A percentile compares a stretch with the other conserved stretches of the same genome.
These are phyloP conservation scores for Russula virescens DNA, from an alignment of 768 basidiomycete genomes.

Conservation along the genomic window DNA sequence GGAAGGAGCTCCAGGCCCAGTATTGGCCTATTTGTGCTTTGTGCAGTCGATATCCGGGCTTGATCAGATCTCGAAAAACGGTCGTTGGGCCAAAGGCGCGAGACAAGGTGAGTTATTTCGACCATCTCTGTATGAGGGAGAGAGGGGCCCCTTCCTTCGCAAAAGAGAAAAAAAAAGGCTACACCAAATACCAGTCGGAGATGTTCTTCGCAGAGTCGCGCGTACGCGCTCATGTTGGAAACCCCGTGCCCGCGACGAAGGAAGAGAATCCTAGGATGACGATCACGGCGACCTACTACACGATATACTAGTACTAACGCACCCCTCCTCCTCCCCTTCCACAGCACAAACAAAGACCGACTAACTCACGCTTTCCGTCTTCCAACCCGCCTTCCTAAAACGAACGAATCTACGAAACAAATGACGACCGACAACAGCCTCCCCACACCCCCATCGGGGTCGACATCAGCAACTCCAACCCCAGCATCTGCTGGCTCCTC, in stretches of 20 bases:
- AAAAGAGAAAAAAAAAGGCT: too few species aligned
- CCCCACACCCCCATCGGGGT: constrained; percentile 15
- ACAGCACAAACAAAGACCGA: background rate
- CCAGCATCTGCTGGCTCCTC: background rate
- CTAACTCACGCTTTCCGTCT: background rate
- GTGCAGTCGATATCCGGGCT: background rate
- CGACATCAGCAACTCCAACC: constrained; percentile 2
- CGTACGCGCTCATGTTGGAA: too few species aligned
- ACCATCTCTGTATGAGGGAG: too few species aligned
- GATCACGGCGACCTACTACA: too few species aligned
- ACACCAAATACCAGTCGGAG: too few species aligned
- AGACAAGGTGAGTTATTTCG: too few species aligned
- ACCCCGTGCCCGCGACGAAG: too few species aligned
- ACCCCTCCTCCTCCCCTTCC: background rate
- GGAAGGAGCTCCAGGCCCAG: background rate
- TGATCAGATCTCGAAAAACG: too few species aligned
- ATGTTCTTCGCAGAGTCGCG: too few species aligned
- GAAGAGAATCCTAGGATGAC: too few species aligned
- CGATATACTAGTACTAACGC: background rate
- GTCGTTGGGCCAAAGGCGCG: too few species aligned
- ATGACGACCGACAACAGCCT: constrained; percentile 17
- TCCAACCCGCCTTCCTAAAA: background rate
- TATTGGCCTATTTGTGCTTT: background rate
- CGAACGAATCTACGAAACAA: background rate
- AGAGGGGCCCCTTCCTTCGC: too few species aligned